These are phyloP conservation scores for Endothia cerciana DNA, from an alignment of 2,329 filamentous ascomycete genomes.

Conservation along the genomic window DNA sequence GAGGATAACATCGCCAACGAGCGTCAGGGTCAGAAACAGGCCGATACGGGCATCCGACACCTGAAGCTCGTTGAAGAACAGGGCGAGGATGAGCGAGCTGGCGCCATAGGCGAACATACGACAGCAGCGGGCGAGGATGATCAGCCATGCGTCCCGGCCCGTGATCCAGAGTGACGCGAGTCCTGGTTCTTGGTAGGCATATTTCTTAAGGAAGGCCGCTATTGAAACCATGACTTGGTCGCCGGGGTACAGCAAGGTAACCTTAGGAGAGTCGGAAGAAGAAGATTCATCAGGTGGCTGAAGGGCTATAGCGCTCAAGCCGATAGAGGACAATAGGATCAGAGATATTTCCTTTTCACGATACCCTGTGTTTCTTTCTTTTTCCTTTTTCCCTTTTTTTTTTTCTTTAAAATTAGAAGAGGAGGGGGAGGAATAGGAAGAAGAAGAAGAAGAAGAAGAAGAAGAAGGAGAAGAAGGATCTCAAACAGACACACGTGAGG, in stretches of 20 bases:
- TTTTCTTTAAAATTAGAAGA: background rate
- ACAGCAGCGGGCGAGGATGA: slow-evolving; percentile 55
- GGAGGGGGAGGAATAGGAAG: background rate
- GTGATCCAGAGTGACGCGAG: slow-evolving; percentile 50
- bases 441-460: background rate
- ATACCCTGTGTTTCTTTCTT: too few relatives aligned
- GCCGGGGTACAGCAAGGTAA: background rate
- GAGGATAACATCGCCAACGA: slow-evolving; percentile 63
- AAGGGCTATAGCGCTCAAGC: too few relatives aligned
- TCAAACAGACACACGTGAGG: background rate
- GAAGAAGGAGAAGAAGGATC: background rate
- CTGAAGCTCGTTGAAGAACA: slow-evolving; percentile 60
- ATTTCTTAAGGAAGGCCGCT: slow-evolving; percentile 25
- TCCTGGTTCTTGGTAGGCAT: slow-evolving; percentile 50
- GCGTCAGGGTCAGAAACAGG: slow-evolving; percentile 67
- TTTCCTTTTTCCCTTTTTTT: too few relatives aligned
- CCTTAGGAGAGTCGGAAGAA: background rate
- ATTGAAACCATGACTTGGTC: slow-evolving; percentile 18
- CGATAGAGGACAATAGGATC: too few relatives aligned
- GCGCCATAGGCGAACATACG: slow-evolving; percentile 69
- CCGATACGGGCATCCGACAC: slow-evolving; percentile 64
- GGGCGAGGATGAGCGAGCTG: slow-evolving; percentile 62
- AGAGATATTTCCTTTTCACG: too few relatives aligned
- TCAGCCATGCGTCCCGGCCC: slow-evolving; percentile 55
- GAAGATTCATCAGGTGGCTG: too few relatives aligned